Percentiles rank a stretch among this genome's conserved stretches.
phyloP scores from a whole-genome alignment of 306 rosid species.

The Vicia villosa region DNA sequence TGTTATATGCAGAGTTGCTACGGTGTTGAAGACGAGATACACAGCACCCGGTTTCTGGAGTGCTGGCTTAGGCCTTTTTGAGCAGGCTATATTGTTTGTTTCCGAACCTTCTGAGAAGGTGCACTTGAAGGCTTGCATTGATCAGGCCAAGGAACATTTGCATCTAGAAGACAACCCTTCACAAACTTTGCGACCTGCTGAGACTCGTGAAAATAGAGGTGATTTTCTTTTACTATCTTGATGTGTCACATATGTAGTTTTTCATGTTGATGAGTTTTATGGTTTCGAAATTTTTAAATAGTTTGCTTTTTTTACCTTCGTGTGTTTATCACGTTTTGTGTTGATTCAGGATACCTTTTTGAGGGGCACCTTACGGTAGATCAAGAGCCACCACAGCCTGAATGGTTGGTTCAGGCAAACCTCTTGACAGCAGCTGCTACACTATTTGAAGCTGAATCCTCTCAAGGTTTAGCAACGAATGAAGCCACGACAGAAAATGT shows the following conservation, averaged over 20 bases:
- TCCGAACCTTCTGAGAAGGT: constrained; percentile 64
- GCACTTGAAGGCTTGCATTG: constrained; percentile 58
- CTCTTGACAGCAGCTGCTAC: constrained; percentile 73
- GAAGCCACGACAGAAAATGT: constrained; percentile 47
- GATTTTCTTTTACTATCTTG: constrained; percentile 17
- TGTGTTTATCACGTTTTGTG: not conserved
- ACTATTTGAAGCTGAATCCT: constrained; percentile 65
- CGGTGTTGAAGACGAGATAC: constrained; percentile 78
- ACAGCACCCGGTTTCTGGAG: constrained; percentile 90
- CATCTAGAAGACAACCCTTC: constrained; percentile 56
- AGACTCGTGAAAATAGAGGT: constrained; percentile 55
- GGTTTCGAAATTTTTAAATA: not conserved
- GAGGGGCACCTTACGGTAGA: constrained; percentile 96
- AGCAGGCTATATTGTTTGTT: constrained; percentile 53
- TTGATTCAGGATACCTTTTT: constrained; percentile 76
- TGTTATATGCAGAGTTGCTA: constrained; percentile 74
- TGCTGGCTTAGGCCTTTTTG: constrained; percentile 78
- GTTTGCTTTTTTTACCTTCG: not conserved
- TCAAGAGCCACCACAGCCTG: constrained; percentile 90
- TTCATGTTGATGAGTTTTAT: constrained; percentile 9
- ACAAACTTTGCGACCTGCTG: constrained; percentile 39
- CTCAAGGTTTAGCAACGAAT: constrained; percentile 50
- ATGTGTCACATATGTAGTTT: too few species aligned
- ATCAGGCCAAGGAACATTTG: constrained; percentile 71
- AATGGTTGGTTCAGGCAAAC: constrained; percentile 84